Conservation (phyloP, 2,329 filamentous ascomycete species). For the Colletotrichum orchidophilum region DNA sequence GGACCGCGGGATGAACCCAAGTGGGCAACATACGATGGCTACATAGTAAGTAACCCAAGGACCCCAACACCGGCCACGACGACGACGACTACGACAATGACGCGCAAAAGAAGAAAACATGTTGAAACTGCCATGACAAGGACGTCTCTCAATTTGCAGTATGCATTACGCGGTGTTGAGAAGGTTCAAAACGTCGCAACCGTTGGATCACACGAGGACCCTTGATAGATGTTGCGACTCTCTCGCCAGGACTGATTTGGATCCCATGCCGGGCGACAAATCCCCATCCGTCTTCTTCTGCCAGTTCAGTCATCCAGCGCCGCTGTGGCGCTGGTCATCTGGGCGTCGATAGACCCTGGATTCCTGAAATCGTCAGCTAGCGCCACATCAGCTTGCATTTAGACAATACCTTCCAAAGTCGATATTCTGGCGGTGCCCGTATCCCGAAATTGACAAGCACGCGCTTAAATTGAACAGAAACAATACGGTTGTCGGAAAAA, state of each 20-base stretch:
- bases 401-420: not conserved
- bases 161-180: not conserved
- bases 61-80: not conserved
- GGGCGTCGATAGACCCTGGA: not conserved
- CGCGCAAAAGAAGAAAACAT: not conserved
- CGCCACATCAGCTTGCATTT: not conserved
- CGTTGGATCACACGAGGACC: not conserved
- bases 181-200: not conserved
- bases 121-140: not conserved
- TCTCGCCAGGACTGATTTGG: not conserved
- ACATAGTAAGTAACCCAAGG: not conserved
- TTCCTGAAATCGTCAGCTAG: not conserved
- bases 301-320: not conserved
- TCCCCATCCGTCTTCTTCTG: not conserved
- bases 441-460: not conserved
- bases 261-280: not conserved
- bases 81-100: not conserved
- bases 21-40: constrained; percentile 1
- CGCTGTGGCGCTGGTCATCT: not conserved
- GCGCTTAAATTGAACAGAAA: not conserved
- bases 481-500: not conserved
- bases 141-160: not conserved
- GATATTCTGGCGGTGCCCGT: not conserved
- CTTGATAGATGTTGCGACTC: not conserved
- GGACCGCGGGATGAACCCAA: not conserved